Evolutionary conservation across 768 basidiomycete genomes (phyloP).

Genomic region (Astraeus odoratus): DNA sequence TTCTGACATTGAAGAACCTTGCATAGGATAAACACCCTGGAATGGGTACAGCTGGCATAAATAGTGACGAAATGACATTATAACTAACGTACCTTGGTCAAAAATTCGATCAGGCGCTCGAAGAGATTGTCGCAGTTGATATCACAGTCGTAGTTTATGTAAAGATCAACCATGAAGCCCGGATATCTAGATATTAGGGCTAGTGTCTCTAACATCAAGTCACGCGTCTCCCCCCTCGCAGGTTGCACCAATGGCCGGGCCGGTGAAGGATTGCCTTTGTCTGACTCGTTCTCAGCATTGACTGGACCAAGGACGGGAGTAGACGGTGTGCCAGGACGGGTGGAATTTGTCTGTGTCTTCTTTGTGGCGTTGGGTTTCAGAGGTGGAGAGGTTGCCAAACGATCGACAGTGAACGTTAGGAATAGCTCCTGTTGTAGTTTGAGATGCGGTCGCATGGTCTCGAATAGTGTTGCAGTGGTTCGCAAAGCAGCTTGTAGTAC

Average conservation of each 20-base stretch:
- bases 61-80: neutral
- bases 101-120: constrained; percentile 80
- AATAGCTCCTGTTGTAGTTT: constrained; percentile 96
- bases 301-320: constrained; percentile 37
- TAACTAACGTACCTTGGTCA: constrained; percentile 62
- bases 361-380: constrained; percentile 24
- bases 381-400: constrained; percentile 58
- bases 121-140: constrained; percentile 95
- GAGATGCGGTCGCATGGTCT: constrained; percentile 77
- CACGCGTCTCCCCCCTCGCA: constrained; percentile 80
- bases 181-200: constrained; percentile 74
- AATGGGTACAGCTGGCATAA: constrained; percentile 4
- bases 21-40: constrained; percentile 76
- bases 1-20: constrained; percentile 51
- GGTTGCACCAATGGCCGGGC: constrained; percentile 61
- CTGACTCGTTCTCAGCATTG: constrained; percentile 35
- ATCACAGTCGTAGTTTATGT: constrained; percentile 95
- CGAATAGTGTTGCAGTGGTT: constrained; percentile 81
- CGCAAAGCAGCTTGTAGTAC: constrained; percentile 79
- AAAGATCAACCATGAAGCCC: constrained; percentile 93
- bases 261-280: constrained; percentile 43
- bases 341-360: constrained; percentile 35
- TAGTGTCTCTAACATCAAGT: constrained; percentile 85
- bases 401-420: constrained; percentile 88
- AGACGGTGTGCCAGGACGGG: constrained; percentile 46